Evolutionary conservation across 352 stramenopile genomes (phyloP).

Genomic region (Blastocystis sp.): DNA sequence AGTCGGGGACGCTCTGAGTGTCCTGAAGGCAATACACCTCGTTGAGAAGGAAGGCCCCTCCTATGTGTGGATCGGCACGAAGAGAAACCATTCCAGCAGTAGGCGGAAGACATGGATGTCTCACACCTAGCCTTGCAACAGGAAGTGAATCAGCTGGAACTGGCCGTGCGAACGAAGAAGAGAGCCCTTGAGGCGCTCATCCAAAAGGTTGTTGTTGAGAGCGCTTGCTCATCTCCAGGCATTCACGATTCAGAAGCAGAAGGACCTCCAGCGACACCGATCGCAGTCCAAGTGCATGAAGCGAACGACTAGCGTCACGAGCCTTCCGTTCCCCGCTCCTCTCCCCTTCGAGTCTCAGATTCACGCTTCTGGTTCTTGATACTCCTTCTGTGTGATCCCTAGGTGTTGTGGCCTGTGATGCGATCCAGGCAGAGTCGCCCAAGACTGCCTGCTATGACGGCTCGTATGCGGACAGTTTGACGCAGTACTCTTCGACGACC

Average conservation of each 20-base stretch:
- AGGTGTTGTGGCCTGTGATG: no score
- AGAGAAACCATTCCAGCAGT: not conserved
- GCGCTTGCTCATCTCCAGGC: not conserved
- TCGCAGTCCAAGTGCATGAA: no score
- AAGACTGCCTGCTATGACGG: no score
- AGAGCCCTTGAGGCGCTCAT: not conserved
- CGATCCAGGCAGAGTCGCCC: no score
- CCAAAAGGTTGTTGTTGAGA: not conserved
- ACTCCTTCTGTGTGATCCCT: no score
- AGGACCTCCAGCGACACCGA: not conserved
- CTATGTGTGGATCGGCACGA: conserved; percentile 27
- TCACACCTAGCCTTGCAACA: conserved; percentile 20
- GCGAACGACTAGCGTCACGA: no score
- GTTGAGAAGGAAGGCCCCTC: conserved; percentile 3
- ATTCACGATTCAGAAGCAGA: not conserved
- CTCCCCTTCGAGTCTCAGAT: no score
- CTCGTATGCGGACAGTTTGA: no score
- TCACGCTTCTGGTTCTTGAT: no score
- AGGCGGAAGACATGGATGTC: not conserved
- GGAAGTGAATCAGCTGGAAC: conserved; percentile 24
- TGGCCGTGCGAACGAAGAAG: conserved; percentile 34
- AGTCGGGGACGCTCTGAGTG: conserved; percentile 47
- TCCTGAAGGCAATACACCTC: conserved; percentile 26
- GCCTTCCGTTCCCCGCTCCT: no score
- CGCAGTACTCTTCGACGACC: no score